Evolutionary conservation across 495 filamentous ascomycete species (phyloP), one percentile per base, ranked within the genome.

Genomic region (Aspergillus egyptiacus): DNA sequence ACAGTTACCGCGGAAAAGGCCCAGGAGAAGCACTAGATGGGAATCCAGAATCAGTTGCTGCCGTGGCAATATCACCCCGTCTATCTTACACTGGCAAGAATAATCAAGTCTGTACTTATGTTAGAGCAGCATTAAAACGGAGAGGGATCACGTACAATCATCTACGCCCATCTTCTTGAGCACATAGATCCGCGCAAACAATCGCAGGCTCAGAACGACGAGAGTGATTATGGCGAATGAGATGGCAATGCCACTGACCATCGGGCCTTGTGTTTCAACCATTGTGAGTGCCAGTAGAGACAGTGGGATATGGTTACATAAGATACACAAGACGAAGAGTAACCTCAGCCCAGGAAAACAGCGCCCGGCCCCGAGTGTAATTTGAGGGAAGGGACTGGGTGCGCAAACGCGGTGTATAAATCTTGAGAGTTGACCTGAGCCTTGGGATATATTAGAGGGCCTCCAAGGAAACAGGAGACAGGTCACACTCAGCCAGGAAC

Each of bases 121-220:
- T 50, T 23, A 44, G 40, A 18, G 18, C 19, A 25, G 17, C 15
- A 19, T 31, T 15, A 5, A 18, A 6, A 17, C 6, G 27, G 9
- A 15, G 25, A 3, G 1, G 22, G 14, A 23, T 22, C 4, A 66
- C 65, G 47, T 51, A 68, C 67, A 70, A 38, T 71, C 68, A 51
- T 71, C 68, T 1, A 61, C 2, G 2, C 64, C 62, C 61, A 69
- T 64, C 31, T 59, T 53, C 11, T 59, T 55, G 38, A 69, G 30
- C 1, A 71, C 66, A 47, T 57, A 64, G 18, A 67, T 39, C 6
- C 68, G 64, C 1, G 68, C 53, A 48, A 71, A 71, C 27, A 71
- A 53, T 25, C 68, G 51, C 35, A 71, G 53, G 38, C 24, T 40
- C n/a, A 71, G 32, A 10, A 71, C 64, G n/a, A 67, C 9, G 15